Evolutionary conservation across 208 protist genomes (phyloP).

Genomic region (Leishmania martiniquensis): DNA sequence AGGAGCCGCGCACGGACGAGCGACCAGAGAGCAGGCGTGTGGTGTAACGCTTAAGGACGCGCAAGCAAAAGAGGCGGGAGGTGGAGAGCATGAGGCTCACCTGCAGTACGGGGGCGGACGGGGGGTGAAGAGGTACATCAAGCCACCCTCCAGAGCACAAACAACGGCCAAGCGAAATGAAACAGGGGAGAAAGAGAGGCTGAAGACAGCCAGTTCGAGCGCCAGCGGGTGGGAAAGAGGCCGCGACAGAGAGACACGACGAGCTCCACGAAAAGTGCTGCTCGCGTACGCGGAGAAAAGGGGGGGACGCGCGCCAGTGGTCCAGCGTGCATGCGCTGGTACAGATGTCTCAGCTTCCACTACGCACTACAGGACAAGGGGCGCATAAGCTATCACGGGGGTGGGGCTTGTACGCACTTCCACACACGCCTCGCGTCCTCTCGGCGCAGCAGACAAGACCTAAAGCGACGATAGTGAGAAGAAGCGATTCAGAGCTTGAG

Average conservation of each 20-base stretch:
- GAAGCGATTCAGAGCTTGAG: too few species aligned
- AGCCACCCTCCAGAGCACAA: not conserved
- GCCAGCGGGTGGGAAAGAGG: too few species aligned
- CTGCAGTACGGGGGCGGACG: not conserved
- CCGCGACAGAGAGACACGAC: not conserved
- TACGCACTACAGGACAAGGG: not conserved
- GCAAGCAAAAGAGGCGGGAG: not conserved
- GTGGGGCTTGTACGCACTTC: not conserved
- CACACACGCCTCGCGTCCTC: not conserved
- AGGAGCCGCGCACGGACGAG: not conserved
- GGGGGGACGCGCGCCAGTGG: too few species aligned
- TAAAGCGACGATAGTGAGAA: not conserved
- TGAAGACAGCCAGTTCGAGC: too few species aligned
- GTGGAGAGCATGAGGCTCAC: not conserved
- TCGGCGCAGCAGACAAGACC: not conserved
- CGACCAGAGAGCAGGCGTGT: not conserved
- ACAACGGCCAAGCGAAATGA: not conserved
- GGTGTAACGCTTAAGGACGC: not conserved
- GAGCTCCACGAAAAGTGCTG: not conserved
- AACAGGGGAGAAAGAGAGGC: not conserved
- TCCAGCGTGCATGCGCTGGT: not conserved
- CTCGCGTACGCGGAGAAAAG: not conserved
- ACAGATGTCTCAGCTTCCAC: not conserved
- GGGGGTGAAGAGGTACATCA: not conserved
- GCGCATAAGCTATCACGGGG: not conserved